A percentile compares a stretch with the other conserved stretches of the same genome.
phyloP scores from a whole-genome alignment of 139 green algal species.

The Chlamydomonas asymmetrica region DNA sequence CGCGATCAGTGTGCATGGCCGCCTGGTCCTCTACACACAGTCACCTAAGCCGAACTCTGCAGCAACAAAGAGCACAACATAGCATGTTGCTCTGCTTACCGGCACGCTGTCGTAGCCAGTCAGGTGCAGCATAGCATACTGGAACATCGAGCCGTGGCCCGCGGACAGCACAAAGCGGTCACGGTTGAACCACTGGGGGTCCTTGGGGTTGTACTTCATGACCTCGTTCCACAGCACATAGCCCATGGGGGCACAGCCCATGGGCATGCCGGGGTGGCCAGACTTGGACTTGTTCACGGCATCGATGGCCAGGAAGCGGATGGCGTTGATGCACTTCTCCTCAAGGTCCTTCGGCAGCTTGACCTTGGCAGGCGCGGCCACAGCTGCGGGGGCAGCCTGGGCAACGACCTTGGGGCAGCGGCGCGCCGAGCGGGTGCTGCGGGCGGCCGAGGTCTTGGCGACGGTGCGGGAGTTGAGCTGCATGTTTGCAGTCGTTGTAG shows the following conservation, averaged over 20 bases:
- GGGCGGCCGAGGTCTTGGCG: slow-evolving; percentile 5
- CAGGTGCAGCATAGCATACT: slow-evolving; percentile 97
- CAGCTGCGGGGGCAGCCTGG: slow-evolving; percentile 21
- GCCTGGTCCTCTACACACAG: too few species aligned
- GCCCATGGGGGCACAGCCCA: slow-evolving; percentile 96
- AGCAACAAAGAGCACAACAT: slow-evolving; percentile 1
- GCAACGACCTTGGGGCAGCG: too few species aligned
- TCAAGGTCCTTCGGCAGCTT: slow-evolving; percentile 42
- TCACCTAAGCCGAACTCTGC: slow-evolving; percentile 3
- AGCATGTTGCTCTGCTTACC: slow-evolving; percentile 41
- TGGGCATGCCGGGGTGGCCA: slow-evolving; percentile 94
- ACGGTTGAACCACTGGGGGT: slow-evolving; percentile 92
- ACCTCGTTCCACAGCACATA: slow-evolving; percentile 96
- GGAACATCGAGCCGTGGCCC: slow-evolving; percentile 98
- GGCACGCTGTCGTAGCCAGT: slow-evolving; percentile 88
- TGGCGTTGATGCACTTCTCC: slow-evolving; percentile 80
- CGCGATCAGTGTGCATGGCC: too few species aligned
- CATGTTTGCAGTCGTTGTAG: too few species aligned
- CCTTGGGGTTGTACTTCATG: slow-evolving; percentile 96
- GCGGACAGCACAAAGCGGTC: slow-evolving; percentile 99
- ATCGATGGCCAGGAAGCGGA: slow-evolving; percentile 91
- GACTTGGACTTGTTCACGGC: slow-evolving; percentile 86
- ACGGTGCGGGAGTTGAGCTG: slow-evolving; percentile 1
- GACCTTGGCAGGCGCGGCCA: slow-evolving; percentile 12
- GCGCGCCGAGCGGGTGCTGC: too few species aligned